Base-by-base conservation (phyloP, 169 alveolate species). In the Neospora caninum region DNA sequence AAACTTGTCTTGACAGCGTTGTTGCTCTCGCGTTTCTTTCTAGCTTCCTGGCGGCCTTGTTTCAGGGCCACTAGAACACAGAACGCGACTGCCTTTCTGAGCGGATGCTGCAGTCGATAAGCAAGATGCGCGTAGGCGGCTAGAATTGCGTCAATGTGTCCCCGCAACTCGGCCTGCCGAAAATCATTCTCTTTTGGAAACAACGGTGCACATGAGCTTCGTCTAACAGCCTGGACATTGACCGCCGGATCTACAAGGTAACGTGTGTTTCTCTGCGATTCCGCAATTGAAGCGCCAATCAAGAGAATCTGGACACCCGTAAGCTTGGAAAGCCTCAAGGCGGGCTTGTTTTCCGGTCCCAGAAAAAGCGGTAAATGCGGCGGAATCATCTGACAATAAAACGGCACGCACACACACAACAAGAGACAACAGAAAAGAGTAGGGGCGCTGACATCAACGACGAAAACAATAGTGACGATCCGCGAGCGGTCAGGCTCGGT, bases 291-390 rank as follows among this genome's bases (percentile, higher is more conserved):
- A 22, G 89, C 70, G 1, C 89, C 89, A 20, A 82, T 39, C 27
- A 82, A 36, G 31, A 82, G 41, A n/a, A 82, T 45, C 39, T 82
- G 54, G n/a, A 45, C 67, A 36, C 67, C 67, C 9, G 89, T 82
- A 16, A 82, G 67, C 27, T 25, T 36, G 36, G 89, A 45, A 31
- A 82, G 89, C 27, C 67, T 39, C 89, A 82, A 43, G 27, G 36
- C 69, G 18, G 89, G 89, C 89, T 82, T 82, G 89, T 82, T 82
- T 31, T 82, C 89, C 25, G 89, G 89, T 31, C 89, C 89, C 67
- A 82, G 67, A 36, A 82, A 82, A 20, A 82, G 69, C 38, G 89
- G 69, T 0, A 82, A 49, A 45, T 82, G 89, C 7, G 89, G 89
- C 6, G 89, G 67, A 20, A 82, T 42, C 89, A 82, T 82, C 89